phyloP scores from a whole-genome alignment of 2,329 filamentous ascomycete species.

The Huntiella bhutanensis region DNA sequence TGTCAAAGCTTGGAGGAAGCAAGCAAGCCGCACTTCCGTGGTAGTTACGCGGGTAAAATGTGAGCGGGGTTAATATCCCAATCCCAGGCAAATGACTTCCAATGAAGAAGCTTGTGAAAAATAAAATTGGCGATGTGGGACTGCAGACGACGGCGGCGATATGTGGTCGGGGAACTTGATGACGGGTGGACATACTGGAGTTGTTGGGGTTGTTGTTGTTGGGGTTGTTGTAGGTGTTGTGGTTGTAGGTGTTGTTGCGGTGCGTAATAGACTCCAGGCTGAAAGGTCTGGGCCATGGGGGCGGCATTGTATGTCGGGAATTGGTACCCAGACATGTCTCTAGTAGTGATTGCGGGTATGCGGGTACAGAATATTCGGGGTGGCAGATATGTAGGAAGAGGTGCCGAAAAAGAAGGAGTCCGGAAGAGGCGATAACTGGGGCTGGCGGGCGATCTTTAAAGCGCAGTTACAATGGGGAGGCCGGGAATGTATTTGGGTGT shows the following conservation, averaged over 20 bases:
- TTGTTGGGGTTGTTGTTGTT: background rate
- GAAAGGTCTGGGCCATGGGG: background rate
- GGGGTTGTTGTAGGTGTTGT: background rate
- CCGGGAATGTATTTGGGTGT: too few species aligned
- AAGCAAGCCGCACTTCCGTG: too few species aligned
- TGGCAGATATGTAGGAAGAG: background rate
- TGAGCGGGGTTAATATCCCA: background rate
- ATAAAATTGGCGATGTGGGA: background rate
- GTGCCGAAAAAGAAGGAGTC: background rate
- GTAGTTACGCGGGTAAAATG: background rate
- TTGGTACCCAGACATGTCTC: background rate
- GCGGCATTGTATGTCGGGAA: background rate
- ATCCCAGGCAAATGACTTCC: background rate
- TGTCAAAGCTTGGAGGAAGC: too few species aligned
- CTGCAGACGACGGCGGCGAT: background rate
- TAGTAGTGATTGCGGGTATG: background rate
- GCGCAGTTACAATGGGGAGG: too few species aligned
- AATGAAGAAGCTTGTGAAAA: background rate
- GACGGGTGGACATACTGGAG: background rate
- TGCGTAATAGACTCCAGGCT: background rate
- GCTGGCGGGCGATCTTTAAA: too few species aligned
- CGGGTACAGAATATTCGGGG: background rate
- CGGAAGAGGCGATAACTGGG: background rate
- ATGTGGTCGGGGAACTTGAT: background rate
- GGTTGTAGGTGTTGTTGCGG: background rate